These are phyloP conservation scores for Lagenidium giganteum DNA, from an alignment of 352 stramenopile genomes.

Conservation along the genomic window DNA sequence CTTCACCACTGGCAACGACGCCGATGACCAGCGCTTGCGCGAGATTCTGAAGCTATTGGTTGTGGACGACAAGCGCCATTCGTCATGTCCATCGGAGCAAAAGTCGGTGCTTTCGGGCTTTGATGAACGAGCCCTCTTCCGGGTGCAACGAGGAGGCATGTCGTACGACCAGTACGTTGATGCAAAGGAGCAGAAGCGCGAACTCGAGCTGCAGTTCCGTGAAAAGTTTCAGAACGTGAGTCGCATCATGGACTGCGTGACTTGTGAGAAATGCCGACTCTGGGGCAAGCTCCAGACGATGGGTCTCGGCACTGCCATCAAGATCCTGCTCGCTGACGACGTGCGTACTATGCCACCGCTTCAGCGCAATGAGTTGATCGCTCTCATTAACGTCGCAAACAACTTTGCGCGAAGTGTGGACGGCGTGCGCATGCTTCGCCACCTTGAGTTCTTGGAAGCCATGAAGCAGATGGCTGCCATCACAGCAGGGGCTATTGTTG, in stretches of 20 bases:
- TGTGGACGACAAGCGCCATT: conserved; percentile 41
- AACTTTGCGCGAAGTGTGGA: conserved; percentile 78
- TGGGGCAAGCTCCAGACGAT: conserved; percentile 98
- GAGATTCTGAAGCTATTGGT: conserved; percentile 72
- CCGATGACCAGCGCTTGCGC: conserved; percentile 66
- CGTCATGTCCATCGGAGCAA: conserved; percentile 45
- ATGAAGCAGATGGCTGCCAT: conserved; percentile 57
- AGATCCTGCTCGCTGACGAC: conserved; percentile 93
- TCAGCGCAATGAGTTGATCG: conserved; percentile 96
- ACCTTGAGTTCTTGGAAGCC: conserved; percentile 65
- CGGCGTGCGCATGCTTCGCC: conserved; percentile 70
- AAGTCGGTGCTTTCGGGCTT: conserved; percentile 80
- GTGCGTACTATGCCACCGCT: conserved; percentile 70
- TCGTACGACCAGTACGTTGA: conserved; percentile 55
- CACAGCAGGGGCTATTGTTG: conserved; percentile 29
- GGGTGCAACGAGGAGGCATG: conserved; percentile 43
- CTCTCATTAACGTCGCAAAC: conserved; percentile 95
- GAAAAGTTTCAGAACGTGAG: conserved; percentile 98
- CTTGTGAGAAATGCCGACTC: conserved; percentile 98
- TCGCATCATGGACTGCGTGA: conserved; percentile 98
- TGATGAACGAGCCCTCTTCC: conserved; percentile 86
- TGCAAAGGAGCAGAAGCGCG: conserved; percentile 52
- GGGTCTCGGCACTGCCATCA: conserved; percentile 95
- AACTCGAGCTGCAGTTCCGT: conserved; percentile 67
- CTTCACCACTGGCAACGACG: conserved; percentile 92